Conservation (phyloP, 495 filamentous ascomycete genomes). For the Hyaloscypha finlandica region DNA sequence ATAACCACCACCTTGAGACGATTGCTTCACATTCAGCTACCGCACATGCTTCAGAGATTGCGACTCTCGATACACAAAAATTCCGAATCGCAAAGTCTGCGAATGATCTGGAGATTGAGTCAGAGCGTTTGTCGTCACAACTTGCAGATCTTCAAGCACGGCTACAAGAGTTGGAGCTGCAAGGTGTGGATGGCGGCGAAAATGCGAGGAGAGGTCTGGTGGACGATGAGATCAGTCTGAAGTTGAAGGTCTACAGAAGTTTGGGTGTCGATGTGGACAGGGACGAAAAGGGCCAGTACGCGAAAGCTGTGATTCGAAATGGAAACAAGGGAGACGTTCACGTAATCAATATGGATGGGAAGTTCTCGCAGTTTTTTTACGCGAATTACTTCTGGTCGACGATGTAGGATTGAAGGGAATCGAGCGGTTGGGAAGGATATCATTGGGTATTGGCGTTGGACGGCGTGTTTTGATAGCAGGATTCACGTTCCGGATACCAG, state of each 20-base stretch:
- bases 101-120: conserved; percentile 87
- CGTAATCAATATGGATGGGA: conserved; percentile 90
- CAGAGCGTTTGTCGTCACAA: conserved; percentile 82
- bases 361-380: conserved; percentile 90
- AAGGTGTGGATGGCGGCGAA: conserved; percentile 67
- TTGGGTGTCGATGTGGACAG: conserved; percentile 87
- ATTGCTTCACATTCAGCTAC: conserved; percentile 68
- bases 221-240: conserved; percentile 60
- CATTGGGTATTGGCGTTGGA: neutral
- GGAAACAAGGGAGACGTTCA: conserved; percentile 87
- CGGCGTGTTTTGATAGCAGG: conserved; percentile 5
- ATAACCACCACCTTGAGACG: conserved; percentile 69
- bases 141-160: conserved; percentile 72
- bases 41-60: conserved; percentile 77
- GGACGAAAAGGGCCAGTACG: conserved; percentile 80
- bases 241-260: conserved; percentile 87
- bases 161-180: conserved; percentile 79
- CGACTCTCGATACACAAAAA: conserved; percentile 87
- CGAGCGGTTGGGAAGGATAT: neutral
- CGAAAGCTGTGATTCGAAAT: conserved; percentile 83
- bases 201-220: conserved; percentile 40
- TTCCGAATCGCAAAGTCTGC: conserved; percentile 90
- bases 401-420: conserved; percentile 51
- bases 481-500: conserved; percentile 15
- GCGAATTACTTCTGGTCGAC: conserved; percentile 94